Evolutionary conservation across 2,329 filamentous ascomycete genomes (phyloP).

Genomic region (Phaeosphaeria sp.): DNA sequence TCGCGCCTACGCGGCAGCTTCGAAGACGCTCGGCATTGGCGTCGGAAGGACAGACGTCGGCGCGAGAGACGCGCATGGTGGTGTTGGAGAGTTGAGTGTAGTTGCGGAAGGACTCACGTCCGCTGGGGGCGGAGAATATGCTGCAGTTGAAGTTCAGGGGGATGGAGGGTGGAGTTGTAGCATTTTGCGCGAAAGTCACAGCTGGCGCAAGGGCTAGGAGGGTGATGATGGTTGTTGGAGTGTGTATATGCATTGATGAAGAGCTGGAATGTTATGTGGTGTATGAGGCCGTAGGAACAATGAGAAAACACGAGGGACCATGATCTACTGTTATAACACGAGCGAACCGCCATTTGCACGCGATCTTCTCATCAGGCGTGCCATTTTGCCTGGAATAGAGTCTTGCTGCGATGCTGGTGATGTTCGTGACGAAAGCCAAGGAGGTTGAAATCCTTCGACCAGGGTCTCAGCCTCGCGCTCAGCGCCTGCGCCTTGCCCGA

Average conservation of each 20-base stretch:
- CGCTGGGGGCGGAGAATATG: background rate
- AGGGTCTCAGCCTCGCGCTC: background rate
- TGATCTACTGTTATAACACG: too few species aligned
- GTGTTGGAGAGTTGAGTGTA: background rate
- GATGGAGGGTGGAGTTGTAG: background rate
- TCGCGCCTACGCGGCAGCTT: background rate
- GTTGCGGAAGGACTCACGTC: background rate
- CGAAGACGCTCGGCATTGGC: background rate
- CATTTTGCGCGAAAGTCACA: background rate
- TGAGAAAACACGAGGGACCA: too few species aligned
- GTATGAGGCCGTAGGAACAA: too few species aligned
- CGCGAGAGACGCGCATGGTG: background rate
- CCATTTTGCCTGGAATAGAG: background rate
- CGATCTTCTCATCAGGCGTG: background rate
- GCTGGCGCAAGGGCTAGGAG: background rate
- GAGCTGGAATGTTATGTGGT: background rate
- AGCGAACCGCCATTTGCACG: background rate
- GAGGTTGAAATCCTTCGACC: background rate
- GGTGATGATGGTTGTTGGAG: background rate
- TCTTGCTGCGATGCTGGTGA: background rate
- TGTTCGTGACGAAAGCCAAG: background rate
- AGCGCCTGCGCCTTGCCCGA: background rate
- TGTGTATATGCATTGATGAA: background rate
- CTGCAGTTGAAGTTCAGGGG: slow-evolving; percentile 8
- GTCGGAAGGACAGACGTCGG: background rate